Percentiles rank a stretch among this genome's conserved stretches.
Evolutionary conservation across 345 rosid genomes (phyloP).

Genomic region (Jatropha curcas): DNA sequence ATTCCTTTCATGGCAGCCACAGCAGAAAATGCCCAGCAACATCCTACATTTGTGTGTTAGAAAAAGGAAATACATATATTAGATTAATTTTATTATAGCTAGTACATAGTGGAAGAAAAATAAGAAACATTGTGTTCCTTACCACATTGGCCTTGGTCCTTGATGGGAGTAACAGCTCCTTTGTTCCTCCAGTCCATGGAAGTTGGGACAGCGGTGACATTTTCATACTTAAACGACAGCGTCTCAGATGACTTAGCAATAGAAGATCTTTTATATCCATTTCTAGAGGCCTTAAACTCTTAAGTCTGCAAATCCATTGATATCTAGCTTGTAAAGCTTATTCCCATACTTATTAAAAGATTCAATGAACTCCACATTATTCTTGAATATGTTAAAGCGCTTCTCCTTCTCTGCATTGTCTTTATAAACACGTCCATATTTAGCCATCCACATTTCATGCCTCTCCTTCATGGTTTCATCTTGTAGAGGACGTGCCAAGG

Average conservation of each 20-base stretch:
- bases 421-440: slow-evolving; percentile 33
- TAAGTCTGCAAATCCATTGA: slow-evolving; percentile 58
- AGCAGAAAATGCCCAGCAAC: slow-evolving; percentile 58
- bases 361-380: slow-evolving; percentile 41
- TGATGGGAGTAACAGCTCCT: slow-evolving; percentile 47
- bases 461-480: slow-evolving; percentile 24
- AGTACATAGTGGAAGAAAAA: too few relatives aligned
- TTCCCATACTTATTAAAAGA: slow-evolving; percentile 32
- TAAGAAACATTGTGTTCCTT: slow-evolving; percentile 15
- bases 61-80: too few relatives aligned
- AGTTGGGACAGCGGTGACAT: slow-evolving; percentile 25
- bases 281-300: slow-evolving; percentile 40
- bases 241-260: not conserved
- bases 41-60: slow-evolving; percentile 38
- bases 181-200: slow-evolving; percentile 42
- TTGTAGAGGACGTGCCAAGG: slow-evolving; percentile 25
- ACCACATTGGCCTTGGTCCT: slow-evolving; percentile 49
- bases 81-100: too few relatives aligned
- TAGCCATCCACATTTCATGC: slow-evolving; percentile 39
- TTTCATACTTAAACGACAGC: slow-evolving; percentile 27
- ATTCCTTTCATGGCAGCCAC: slow-evolving; percentile 56
- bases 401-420: slow-evolving; percentile 32
- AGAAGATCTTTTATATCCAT: slow-evolving; percentile 29
- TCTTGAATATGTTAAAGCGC: slow-evolving; percentile 40
- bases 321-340: slow-evolving; percentile 26